These are phyloP conservation scores for Blastobotrys elegans DNA, from an alignment of 1,139 yeast species.

Conservation along the genomic window DNA sequence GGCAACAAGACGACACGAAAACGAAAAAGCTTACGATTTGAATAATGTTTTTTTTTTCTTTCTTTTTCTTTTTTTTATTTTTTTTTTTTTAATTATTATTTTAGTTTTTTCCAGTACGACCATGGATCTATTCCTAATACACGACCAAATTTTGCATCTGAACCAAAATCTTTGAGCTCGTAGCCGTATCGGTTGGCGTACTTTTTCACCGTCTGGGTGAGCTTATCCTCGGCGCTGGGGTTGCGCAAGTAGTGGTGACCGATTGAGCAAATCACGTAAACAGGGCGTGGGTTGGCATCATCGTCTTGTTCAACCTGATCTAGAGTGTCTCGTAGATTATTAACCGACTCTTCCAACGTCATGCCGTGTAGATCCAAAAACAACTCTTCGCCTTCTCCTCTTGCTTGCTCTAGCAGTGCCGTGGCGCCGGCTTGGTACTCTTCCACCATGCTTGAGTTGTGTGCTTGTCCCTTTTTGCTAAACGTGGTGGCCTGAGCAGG, in stretches of 20 bases:
- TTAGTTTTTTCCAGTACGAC: constrained; percentile 25
- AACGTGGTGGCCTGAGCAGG: constrained; percentile 36
- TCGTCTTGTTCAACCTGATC: constrained; percentile 25
- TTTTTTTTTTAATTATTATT: background rate
- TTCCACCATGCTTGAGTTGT: constrained; percentile 28
- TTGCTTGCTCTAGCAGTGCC: constrained; percentile 22
- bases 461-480: constrained; percentile 36
- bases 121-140: constrained; percentile 40
- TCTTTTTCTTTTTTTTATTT: background rate
- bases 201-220: constrained; percentile 30
- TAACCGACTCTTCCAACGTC: constrained; percentile 36
- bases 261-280: constrained; percentile 31
- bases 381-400: constrained; percentile 24
- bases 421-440: constrained; percentile 27
- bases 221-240: constrained; percentile 27
- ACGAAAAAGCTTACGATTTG: constrained; percentile 13
- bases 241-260: constrained; percentile 30
- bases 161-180: constrained; percentile 33
- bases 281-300: constrained; percentile 26
- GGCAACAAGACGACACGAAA: constrained; percentile 1
- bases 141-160: constrained; percentile 32
- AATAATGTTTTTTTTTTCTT: background rate
- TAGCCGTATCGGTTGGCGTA: constrained; percentile 36
- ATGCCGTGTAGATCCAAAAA: constrained; percentile 40
- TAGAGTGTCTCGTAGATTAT: constrained; percentile 28